Conservation (phyloP, 192 early-diverging fungal species). For the Phycomyces blakesleeanus region DNA sequence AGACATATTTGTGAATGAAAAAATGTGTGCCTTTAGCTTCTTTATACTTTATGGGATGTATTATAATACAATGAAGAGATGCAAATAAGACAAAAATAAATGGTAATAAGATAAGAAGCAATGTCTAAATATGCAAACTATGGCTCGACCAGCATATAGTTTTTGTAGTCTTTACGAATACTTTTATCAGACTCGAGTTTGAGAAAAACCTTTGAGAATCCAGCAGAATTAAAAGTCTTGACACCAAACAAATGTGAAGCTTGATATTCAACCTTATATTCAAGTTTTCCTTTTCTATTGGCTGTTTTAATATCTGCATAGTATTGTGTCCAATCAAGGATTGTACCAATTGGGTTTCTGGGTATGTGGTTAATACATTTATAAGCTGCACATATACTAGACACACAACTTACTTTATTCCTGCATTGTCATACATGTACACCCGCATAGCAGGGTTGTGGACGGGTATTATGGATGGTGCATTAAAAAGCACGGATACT, state of each 20-base stretch:
- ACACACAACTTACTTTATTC: no score
- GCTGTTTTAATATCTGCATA: conserved; percentile 23
- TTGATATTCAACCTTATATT: conserved; percentile 25
- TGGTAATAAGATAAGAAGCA: no score
- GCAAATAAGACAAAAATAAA: no score
- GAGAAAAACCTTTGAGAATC: neutral
- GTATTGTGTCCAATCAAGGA: conserved; percentile 33
- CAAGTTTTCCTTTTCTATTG: conserved; percentile 9
- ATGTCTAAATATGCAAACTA: no score
- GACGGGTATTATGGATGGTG: conserved; percentile 36
- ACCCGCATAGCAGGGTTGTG: conserved; percentile 38
- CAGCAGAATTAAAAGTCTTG: conserved; percentile 14
- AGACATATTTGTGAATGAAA: no score
- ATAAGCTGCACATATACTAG: no score
- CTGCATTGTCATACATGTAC: conserved; percentile 26
- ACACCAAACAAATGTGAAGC: conserved; percentile 23
- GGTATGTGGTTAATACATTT: neutral
- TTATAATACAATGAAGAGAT: no score
- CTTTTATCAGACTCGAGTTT: no score
- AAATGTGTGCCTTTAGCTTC: no score
- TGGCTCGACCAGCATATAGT: no score
- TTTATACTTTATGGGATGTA: no score
- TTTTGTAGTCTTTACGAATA: no score
- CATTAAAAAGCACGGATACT: conserved; percentile 25
- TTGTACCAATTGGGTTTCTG: conserved; percentile 14